Percentiles rank a stretch among this genome's conserved stretches.
Conservation (phyloP, 768 basidiomycete genomes). For the Kwoniella sp. region DNA sequence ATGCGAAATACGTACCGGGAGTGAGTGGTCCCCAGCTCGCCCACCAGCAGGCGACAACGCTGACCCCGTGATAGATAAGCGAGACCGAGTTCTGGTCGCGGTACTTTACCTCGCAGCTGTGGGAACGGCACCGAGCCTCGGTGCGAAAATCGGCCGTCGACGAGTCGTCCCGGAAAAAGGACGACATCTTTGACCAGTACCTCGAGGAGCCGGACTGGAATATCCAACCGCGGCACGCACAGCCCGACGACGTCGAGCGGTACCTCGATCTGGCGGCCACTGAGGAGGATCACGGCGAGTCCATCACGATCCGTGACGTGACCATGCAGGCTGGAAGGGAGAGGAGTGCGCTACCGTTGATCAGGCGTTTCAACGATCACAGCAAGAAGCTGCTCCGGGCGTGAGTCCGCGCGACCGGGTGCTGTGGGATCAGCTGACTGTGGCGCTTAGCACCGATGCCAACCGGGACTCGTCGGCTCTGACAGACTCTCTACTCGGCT, state of each 20-base stretch:
- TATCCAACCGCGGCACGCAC: slow-evolving; percentile 25
- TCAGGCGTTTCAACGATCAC: slow-evolving; percentile 96
- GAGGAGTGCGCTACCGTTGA: slow-evolving; percentile 79
- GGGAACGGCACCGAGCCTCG: slow-evolving; percentile 89
- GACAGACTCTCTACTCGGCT: slow-evolving; percentile 1
- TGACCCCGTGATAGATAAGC: slow-evolving; percentile 58
- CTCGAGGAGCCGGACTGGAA: slow-evolving; percentile 91
- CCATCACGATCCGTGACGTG: slow-evolving; percentile 79
- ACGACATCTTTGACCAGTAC: slow-evolving; percentile 91
- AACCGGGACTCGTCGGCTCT: slow-evolving; percentile 6
- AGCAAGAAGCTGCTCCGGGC: slow-evolving; percentile 72
- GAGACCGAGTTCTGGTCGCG: slow-evolving; percentile 94
- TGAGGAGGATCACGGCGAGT: slow-evolving; percentile 85
- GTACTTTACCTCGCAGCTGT: slow-evolving; percentile 92
- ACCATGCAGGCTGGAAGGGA: slow-evolving; percentile 96
- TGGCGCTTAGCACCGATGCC: slow-evolving; percentile 1
- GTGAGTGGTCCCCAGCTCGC: slow-evolving; percentile 25
- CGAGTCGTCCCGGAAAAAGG: slow-evolving; percentile 73
- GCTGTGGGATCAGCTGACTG: not conserved
- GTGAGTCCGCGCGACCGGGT: slow-evolving; percentile 11
- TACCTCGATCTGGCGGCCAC: slow-evolving; percentile 85
- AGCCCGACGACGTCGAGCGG: slow-evolving; percentile 56
- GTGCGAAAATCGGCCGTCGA: slow-evolving; percentile 74
- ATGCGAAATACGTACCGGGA: slow-evolving; percentile 89
- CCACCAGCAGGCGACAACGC: not conserved